Conservation (phyloP, 2,329 filamentous ascomycete genomes). For the Geosmithia morbida region DNA sequence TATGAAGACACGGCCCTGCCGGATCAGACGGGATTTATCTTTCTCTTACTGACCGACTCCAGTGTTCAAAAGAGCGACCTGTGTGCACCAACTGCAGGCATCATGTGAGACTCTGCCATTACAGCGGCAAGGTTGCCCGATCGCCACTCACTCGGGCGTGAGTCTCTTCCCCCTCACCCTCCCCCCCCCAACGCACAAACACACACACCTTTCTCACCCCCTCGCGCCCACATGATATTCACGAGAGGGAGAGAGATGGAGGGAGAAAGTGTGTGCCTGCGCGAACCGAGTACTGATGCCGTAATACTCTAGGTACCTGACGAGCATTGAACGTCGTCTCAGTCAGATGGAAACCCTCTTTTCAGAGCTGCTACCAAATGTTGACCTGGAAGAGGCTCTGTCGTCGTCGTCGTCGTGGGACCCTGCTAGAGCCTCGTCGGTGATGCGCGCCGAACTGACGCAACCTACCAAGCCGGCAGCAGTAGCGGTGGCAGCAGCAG, state of each 20-base stretch:
- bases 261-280: no score
- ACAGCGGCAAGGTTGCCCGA: slow-evolving; percentile 10
- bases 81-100: slow-evolving; percentile 10
- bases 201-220: no score
- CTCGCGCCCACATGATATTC: no score
- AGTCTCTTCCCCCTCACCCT: neutral
- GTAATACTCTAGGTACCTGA: slow-evolving; percentile 9
- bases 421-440: neutral
- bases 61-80: slow-evolving; percentile 12
- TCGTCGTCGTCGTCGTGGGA: slow-evolving; percentile 1
- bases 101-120: slow-evolving; percentile 9
- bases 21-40: no score
- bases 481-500: neutral
- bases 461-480: neutral
- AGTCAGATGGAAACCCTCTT: slow-evolving; percentile 8
- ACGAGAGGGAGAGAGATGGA: neutral
- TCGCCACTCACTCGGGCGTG: slow-evolving; percentile 12
- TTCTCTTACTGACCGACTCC: neutral
- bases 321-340: slow-evolving; percentile 9
- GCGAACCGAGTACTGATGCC: neutral
- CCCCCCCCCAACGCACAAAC: no score
- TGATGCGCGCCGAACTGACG: neutral
- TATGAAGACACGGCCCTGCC: neutral
- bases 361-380: slow-evolving; percentile 7
- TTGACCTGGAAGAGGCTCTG: slow-evolving; percentile 10